Percentiles rank a stretch among this genome's conserved stretches.
phyloP scores from a whole-genome alignment of 495 filamentous ascomycete genomes.

The Aspergillus incahuasiensis region DNA sequence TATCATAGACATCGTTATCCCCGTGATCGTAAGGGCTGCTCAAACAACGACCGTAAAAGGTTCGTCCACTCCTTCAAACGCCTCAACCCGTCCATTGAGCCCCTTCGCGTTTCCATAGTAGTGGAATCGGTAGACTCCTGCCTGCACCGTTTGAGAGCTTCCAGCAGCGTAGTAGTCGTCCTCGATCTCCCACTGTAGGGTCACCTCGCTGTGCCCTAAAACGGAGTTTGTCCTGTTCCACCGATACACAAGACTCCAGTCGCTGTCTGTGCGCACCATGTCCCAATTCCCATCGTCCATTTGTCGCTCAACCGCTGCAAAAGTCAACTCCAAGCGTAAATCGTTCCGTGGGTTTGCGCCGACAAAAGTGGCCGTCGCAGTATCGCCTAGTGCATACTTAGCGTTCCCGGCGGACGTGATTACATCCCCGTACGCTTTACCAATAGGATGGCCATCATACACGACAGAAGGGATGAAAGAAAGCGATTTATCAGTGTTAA shows the following conservation, averaged over 20 bases:
- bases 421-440: constrained; percentile 74
- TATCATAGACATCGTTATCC: neutral
- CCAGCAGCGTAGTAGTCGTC: constrained; percentile 43
- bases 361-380: constrained; percentile 65
- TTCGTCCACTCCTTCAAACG: constrained; percentile 73
- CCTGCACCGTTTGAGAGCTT: constrained; percentile 34
- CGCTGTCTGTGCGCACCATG: constrained; percentile 63
- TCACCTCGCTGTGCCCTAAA: constrained; percentile 74
- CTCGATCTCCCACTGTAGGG: constrained; percentile 74
- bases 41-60: constrained; percentile 50
- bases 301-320: constrained; percentile 69
- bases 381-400: constrained; percentile 53
- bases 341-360: constrained; percentile 91
- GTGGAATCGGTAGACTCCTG: constrained; percentile 71
- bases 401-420: constrained; percentile 47
- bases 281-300: constrained; percentile 53
- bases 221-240: constrained; percentile 73
- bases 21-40: neutral
- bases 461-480: constrained; percentile 79
- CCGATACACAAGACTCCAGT: constrained; percentile 75
- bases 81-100: constrained; percentile 57
- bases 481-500: constrained; percentile 75
- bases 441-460: constrained; percentile 64
- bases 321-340: constrained; percentile 72
- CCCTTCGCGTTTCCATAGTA: constrained; percentile 85